Evolutionary conservation across 2,329 filamentous ascomycete species (phyloP).

Genomic region (Aureobasidium leucospermi): DNA sequence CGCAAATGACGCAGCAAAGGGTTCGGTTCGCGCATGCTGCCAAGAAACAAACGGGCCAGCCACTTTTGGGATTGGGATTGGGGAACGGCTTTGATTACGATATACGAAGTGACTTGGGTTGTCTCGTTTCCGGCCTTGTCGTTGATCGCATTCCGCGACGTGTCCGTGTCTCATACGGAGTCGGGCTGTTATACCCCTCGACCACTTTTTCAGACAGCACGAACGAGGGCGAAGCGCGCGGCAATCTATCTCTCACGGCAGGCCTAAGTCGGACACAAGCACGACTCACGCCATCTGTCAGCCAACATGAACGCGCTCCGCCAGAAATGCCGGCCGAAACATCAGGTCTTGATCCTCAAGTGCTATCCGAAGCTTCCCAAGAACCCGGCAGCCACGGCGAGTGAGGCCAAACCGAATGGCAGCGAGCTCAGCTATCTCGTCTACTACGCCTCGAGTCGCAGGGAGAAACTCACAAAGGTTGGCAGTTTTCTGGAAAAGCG

Average conservation of each 20-base stretch:
- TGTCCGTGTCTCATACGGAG: conserved; percentile 7
- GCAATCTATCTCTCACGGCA: not conserved
- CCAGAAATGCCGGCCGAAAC: conserved; percentile 73
- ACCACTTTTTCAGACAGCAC: not conserved
- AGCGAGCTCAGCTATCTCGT: conserved; percentile 95
- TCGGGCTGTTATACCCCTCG: not conserved
- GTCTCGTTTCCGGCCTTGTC: not conserved
- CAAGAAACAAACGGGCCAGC: conserved; percentile 10
- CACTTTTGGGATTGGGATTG: not conserved
- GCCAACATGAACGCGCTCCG: conserved; percentile 48
- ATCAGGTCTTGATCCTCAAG: conserved; percentile 91
- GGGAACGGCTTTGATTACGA: conserved; percentile 5
- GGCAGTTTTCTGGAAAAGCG: conserved; percentile 91
- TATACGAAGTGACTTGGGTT: not conserved
- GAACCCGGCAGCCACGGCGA: conserved; percentile 50
- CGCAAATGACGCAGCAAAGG: conserved; percentile 1
- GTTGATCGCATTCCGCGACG: conserved; percentile 10
- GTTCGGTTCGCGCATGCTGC: not conserved
- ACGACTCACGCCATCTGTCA: conserved; percentile 1
- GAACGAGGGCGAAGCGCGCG: not conserved
- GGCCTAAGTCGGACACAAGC: not conserved
- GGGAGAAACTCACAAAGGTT: conserved; percentile 94
- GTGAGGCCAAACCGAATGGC: conserved; percentile 91
- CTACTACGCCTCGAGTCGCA: conserved; percentile 90
- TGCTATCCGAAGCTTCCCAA: conserved; percentile 93